phyloP scores from a whole-genome alignment of 2,329 filamentous ascomycete genomes.

The Trichoderma atroviride region DNA sequence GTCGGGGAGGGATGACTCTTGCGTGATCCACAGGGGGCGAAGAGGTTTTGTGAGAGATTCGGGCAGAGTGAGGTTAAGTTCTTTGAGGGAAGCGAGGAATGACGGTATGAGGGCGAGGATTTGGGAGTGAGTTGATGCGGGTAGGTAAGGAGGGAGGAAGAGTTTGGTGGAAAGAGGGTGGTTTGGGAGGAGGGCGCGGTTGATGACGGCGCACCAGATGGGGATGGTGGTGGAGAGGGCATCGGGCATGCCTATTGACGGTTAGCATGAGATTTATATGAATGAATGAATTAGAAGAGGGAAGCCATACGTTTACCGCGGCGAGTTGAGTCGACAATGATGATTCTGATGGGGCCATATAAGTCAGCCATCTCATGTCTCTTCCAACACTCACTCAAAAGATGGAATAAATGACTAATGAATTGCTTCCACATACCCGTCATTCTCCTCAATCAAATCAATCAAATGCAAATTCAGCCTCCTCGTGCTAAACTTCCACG shows the following conservation, averaged over 20 bases:
- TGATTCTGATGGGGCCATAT: conserved; percentile 52
- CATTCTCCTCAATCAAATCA: conserved; percentile 63
- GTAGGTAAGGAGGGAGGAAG: conserved; percentile 70
- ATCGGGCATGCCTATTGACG: conserved; percentile 75
- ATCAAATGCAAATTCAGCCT: conserved; percentile 84
- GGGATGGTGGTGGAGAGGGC: conserved; percentile 91
- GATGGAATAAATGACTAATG: no score
- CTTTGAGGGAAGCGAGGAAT: conserved; percentile 55
- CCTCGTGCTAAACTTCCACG: conserved; percentile 87
- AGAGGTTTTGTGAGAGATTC: conserved; percentile 69
- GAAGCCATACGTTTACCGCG: conserved; percentile 72
- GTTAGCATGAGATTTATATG: conserved; percentile 26
- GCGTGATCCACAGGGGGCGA: conserved; percentile 78
- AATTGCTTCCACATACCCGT: conserved; percentile 56
- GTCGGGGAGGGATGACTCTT: conserved; percentile 55
- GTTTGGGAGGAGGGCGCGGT: conserved; percentile 73
- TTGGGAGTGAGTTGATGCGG: conserved; percentile 74
- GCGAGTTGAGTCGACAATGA: conserved; percentile 91
- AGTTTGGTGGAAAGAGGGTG: conserved; percentile 54
- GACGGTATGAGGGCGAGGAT: conserved; percentile 64
- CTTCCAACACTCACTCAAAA: background rate
- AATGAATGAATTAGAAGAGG: background rate
- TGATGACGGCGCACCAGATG: conserved; percentile 89
- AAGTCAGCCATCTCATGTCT: background rate
- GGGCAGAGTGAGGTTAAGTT: conserved; percentile 61